phyloP scores from a whole-genome alignment of 2,329 filamentous ascomycete species.

The Trichoderma sp. region DNA sequence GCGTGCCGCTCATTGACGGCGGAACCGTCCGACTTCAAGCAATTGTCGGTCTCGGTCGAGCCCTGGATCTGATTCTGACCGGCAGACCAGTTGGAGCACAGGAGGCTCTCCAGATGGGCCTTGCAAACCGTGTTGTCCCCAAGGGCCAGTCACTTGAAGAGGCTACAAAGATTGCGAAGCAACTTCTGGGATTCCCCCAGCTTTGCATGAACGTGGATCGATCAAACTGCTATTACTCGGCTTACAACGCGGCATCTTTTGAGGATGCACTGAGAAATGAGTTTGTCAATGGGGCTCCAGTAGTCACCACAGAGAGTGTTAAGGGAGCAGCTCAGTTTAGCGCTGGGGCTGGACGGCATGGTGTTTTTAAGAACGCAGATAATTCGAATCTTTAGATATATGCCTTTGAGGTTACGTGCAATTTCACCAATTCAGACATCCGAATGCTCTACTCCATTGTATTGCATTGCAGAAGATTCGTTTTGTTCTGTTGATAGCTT shows the following conservation, averaged over 20 bases:
- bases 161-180: conserved; percentile 45
- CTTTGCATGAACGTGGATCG: conserved; percentile 51
- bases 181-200: conserved; percentile 49
- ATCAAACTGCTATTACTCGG: conserved; percentile 46
- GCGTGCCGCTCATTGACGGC: conserved; percentile 34
- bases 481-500: not conserved
- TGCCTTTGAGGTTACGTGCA: not conserved
- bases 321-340: conserved; percentile 9
- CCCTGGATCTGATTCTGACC: conserved; percentile 56
- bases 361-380: conserved; percentile 3
- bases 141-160: conserved; percentile 49
- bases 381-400: not conserved
- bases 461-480: not conserved
- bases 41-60: conserved; percentile 50
- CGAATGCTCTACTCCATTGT: not conserved
- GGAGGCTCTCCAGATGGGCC: conserved; percentile 50
- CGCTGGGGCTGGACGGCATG: conserved; percentile 1
- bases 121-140: conserved; percentile 51
- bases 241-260: conserved; percentile 46
- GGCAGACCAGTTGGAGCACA: conserved; percentile 46
- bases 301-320: not conserved
- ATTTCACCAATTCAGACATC: not conserved
- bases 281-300: conserved; percentile 26
- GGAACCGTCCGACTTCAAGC: conserved; percentile 52
- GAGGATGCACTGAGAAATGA: conserved; percentile 49